Percentiles rank a stretch among this genome's conserved stretches.
Conservation (phyloP, 306 rosid genomes). For the Spatholobus suberectus region DNA sequence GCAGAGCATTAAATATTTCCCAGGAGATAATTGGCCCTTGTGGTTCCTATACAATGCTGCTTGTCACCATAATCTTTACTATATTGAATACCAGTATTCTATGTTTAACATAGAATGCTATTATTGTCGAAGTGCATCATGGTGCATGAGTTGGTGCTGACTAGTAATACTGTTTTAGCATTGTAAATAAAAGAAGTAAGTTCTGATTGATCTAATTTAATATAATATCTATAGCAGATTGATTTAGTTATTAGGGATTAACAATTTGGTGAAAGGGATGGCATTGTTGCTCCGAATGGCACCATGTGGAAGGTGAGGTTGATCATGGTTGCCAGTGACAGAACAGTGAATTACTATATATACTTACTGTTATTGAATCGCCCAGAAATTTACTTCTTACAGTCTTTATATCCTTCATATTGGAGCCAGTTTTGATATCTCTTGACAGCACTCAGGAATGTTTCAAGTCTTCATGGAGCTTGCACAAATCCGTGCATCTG, state of each 20-base stretch:
- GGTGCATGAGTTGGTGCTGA: neutral
- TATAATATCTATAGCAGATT: constrained; percentile 21
- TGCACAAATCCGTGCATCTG: constrained; percentile 84
- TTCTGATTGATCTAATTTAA: constrained; percentile 27
- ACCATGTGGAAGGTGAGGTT: constrained; percentile 15
- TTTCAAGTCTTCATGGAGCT: constrained; percentile 93
- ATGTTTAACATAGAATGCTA: neutral
- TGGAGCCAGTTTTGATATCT: constrained; percentile 41
- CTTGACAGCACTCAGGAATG: constrained; percentile 92
- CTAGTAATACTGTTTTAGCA: neutral
- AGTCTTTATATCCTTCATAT: constrained; percentile 6
- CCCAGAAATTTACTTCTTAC: neutral
- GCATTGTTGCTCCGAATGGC: constrained; percentile 35
- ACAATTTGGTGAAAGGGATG: constrained; percentile 33
- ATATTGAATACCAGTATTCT: neutral
- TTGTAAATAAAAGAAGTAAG: neutral
- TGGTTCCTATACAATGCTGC: neutral
- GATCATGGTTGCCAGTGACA: constrained; percentile 28
- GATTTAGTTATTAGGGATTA: constrained; percentile 43
- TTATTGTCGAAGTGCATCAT: neutral
- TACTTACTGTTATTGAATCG: neutral
- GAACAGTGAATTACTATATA: constrained; percentile 5
- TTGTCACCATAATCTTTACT: neutral
- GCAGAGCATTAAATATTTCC: neutral
- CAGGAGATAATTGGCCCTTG: neutral